Evolutionary conservation across 2,329 filamentous ascomycete genomes (phyloP), one percentile per base, ranked within the genome.

Genomic region (Paecilomyces formosus): DNA sequence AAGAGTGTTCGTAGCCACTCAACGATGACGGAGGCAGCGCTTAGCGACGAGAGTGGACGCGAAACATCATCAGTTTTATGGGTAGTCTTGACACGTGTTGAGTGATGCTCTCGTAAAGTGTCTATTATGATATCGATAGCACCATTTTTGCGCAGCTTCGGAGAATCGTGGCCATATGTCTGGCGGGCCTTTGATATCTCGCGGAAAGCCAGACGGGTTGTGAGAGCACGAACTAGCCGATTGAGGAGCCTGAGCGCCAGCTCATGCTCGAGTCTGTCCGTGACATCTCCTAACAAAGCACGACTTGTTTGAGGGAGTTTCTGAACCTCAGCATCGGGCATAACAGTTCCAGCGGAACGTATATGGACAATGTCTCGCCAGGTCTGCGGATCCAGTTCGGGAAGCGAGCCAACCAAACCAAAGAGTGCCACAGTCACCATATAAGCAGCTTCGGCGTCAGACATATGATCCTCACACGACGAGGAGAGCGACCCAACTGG

Each of bases 1-100:
- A 96, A 83, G 1, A 94, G 81, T 0, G 87, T 86, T 60, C 88
- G 70, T 31, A 79, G 66, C 75, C 75, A 78, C 60, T 78, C 76
- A 21, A 76, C 66, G 28, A 76, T 71, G 13, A 78, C 61, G 13
- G 71, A 69, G 8, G 71, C 63, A 4, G 70, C 63, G 31, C 65
- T 68, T 15, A 68, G 64, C 7, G 62, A 60, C 18, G 63, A 66
- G 21, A 56, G 45, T n/a, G 63, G 64, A 24, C 53, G 33, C 15
- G 60, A 57, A 35, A 35, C 39, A n/a, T 30, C 21, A 5, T 9
- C 3, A 26, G 58, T 50, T 30, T 51, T 13, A 8, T 62, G 56
- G 7, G 60, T 31, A 21, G 49, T 53, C n/a, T 53, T 57, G 21
- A 62, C 55, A 4, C 54, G 58, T 15, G 64, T 58, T 7, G 60